phyloP scores from a whole-genome alignment of 2,329 filamentous ascomycete genomes.

The Gyromitra esculenta region DNA sequence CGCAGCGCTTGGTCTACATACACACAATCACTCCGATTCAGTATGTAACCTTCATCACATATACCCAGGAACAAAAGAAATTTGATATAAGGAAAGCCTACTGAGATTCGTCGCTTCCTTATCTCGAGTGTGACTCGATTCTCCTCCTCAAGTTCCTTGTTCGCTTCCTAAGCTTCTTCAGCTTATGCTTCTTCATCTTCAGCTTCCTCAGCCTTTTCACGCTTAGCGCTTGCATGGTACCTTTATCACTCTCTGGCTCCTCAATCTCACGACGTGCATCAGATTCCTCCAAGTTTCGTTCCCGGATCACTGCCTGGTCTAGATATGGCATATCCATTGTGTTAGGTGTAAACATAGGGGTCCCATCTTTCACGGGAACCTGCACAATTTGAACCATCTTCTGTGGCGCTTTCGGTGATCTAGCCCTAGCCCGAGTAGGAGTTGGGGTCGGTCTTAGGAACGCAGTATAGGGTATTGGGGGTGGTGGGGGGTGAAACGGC shows the following conservation, averaged over 20 bases:
- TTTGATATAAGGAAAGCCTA: constrained; percentile 21
- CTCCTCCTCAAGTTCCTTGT: constrained; percentile 89
- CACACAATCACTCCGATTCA: constrained; percentile 10
- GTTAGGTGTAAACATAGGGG: constrained; percentile 32
- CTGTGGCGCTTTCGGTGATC: constrained; percentile 18
- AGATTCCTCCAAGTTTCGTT: constrained; percentile 68
- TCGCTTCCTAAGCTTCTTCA: constrained; percentile 97
- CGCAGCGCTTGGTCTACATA: constrained; percentile 44
- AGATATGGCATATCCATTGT: constrained; percentile 66
- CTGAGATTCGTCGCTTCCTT: constrained; percentile 11
- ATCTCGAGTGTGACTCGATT: constrained; percentile 68
- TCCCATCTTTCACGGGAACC: constrained; percentile 17
- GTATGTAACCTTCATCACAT: constrained; percentile 14
- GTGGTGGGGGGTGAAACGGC: constrained; percentile 88
- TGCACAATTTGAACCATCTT: constrained; percentile 30
- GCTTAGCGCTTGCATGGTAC: constrained; percentile 80
- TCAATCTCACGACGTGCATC: constrained; percentile 24
- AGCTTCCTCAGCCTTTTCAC: constrained; percentile 91
- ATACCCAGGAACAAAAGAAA: constrained; percentile 8
- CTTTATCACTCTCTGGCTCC: constrained; percentile 59
- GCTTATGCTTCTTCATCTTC: constrained; percentile 99
- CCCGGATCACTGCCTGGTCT: constrained; percentile 74
- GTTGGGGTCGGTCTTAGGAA: constrained; percentile 59
- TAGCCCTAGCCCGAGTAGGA: constrained; percentile 51
- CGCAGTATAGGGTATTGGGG: constrained; percentile 71